A percentile compares a stretch with the other conserved stretches of the same genome.
Conservation (phyloP, 2,329 filamentous ascomycete genomes). For the Aspergillus versicolor region DNA sequence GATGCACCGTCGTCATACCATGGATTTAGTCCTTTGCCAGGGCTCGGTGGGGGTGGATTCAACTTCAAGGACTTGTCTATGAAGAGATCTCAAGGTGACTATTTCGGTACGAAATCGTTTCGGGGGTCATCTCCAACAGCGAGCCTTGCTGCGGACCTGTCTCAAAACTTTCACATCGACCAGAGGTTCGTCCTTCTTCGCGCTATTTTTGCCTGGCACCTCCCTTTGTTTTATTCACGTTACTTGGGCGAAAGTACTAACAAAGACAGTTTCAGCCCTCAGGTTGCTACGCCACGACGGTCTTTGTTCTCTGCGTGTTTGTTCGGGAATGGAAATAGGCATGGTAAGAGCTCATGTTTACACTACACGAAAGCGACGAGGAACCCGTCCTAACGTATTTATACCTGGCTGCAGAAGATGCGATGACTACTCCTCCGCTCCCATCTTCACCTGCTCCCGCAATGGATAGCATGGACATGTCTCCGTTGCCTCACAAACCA, state of each 20-base stretch:
- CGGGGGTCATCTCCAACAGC: constrained; percentile 86
- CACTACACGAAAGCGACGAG: not conserved
- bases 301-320: constrained; percentile 77
- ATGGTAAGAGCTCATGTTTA: constrained; percentile 50
- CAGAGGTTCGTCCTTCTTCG: constrained; percentile 67
- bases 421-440: constrained; percentile 79
- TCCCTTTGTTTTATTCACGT: constrained; percentile 17
- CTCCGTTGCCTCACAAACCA: constrained; percentile 84
- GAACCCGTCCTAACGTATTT: constrained; percentile 23
- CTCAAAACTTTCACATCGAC: constrained; percentile 95
- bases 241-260: constrained; percentile 36
- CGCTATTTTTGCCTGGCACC: constrained; percentile 3
- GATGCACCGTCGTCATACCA: constrained; percentile 56
- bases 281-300: constrained; percentile 77
- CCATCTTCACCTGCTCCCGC: constrained; percentile 72
- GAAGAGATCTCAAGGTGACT: constrained; percentile 70
- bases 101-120: constrained; percentile 76
- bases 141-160: constrained; percentile 88
- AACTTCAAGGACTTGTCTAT: constrained; percentile 74
- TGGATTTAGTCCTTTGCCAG: constrained; percentile 52
- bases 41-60: constrained; percentile 64
- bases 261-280: constrained; percentile 59
- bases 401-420: constrained; percentile 54
- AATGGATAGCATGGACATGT: constrained; percentile 87
- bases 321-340: constrained; percentile 58